phyloP scores from a whole-genome alignment of 225 moss, liverwort and hornwort genomes.

The Physcomitrium patens region DNA sequence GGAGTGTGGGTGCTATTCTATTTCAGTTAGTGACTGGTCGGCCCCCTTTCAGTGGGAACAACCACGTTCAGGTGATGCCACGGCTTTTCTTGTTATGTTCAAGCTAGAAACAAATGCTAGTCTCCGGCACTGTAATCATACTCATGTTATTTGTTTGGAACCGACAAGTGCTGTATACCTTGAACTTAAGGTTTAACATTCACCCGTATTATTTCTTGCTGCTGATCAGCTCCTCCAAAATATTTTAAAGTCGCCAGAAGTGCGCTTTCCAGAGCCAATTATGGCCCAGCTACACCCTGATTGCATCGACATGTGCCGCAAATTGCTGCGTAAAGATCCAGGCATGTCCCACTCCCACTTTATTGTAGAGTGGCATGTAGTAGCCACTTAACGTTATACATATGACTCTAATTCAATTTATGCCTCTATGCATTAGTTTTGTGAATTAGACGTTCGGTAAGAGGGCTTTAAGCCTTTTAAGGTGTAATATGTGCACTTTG shows the following conservation, averaged over 20 bases:
- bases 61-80: slow-evolving; percentile 79
- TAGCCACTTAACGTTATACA: not conserved
- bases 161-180: not conserved
- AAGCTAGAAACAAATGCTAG: slow-evolving; percentile 1
- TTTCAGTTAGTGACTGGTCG: slow-evolving; percentile 87
- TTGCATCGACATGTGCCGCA: slow-evolving; percentile 94
- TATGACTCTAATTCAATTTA: not conserved
- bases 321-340: slow-evolving; percentile 89
- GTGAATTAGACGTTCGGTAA: slow-evolving; percentile 16
- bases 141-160: slow-evolving; percentile 6
- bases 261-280: slow-evolving; percentile 81
- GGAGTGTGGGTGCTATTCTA: slow-evolving; percentile 98
- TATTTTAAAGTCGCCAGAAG: slow-evolving; percentile 80
- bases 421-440: not conserved
- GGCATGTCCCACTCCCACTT: slow-evolving; percentile 45
- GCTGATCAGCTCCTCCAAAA: slow-evolving; percentile 80
- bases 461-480: slow-evolving; percentile 14
- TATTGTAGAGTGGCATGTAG: slow-evolving; percentile 3
- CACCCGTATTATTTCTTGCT: slow-evolving; percentile 29
- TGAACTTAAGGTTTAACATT: slow-evolving; percentile 22
- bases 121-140: slow-evolving; percentile 7
- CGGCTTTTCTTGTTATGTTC: slow-evolving; percentile 22
- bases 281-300: slow-evolving; percentile 85
- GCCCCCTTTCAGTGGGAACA: slow-evolving; percentile 88
- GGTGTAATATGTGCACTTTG: slow-evolving; percentile 10